Conservation (phyloP, 2,329 filamentous ascomycete species). For the Alternaria conjuncta region DNA sequence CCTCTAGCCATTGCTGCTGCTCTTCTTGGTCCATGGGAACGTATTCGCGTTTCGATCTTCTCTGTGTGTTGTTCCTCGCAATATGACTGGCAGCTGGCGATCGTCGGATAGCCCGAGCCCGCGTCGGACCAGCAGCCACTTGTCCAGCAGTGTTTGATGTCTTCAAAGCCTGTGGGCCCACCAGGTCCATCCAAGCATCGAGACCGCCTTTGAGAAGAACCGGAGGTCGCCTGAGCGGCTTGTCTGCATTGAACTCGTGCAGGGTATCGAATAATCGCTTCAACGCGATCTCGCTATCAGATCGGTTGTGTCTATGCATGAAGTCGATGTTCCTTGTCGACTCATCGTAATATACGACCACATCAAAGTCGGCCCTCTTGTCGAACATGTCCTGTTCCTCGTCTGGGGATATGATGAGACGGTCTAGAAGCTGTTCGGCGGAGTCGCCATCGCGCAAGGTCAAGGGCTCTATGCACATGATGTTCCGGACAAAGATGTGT, state of each 20-base stretch:
- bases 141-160: slow-evolving; percentile 62
- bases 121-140: slow-evolving; percentile 54
- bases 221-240: slow-evolving; percentile 73
- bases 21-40: slow-evolving; percentile 82
- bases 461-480: slow-evolving; percentile 90
- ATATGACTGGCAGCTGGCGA: slow-evolving; percentile 60
- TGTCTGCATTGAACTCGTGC: slow-evolving; percentile 81
- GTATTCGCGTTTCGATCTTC: slow-evolving; percentile 63
- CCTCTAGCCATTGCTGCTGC: slow-evolving; percentile 79
- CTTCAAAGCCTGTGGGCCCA: slow-evolving; percentile 71
- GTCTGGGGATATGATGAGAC: slow-evolving; percentile 73
- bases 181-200: slow-evolving; percentile 83
- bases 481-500: slow-evolving; percentile 82
- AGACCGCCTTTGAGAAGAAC: slow-evolving; percentile 83
- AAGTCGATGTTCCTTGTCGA: slow-evolving; percentile 65
- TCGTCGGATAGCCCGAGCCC: slow-evolving; percentile 58
- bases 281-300: slow-evolving; percentile 59
- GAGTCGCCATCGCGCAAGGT: slow-evolving; percentile 72
- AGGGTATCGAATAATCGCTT: slow-evolving; percentile 79
- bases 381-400: slow-evolving; percentile 78
- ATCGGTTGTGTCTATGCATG: slow-evolving; percentile 55
- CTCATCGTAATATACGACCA: slow-evolving; percentile 91
- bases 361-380: slow-evolving; percentile 75
- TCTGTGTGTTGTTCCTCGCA: slow-evolving; percentile 62
- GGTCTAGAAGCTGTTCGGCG: slow-evolving; percentile 69